These are phyloP conservation scores for Trichoderma lentiforme DNA, from an alignment of 2,329 filamentous ascomycete genomes.

Conservation along the genomic window DNA sequence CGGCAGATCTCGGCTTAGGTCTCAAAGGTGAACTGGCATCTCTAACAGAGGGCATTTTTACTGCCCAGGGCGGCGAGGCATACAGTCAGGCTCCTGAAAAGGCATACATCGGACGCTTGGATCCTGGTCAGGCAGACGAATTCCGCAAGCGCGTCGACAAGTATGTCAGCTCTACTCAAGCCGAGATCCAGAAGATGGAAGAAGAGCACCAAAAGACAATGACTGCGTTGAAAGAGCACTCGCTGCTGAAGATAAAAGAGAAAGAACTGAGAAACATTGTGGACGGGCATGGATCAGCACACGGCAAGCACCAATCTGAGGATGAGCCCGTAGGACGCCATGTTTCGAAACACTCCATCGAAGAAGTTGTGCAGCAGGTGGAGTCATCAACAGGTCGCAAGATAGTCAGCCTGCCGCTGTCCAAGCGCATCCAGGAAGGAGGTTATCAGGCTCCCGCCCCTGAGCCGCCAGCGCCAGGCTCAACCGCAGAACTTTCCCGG, in stretches of 20 bases:
- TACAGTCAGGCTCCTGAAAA: slow-evolving; percentile 48
- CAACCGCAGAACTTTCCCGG: slow-evolving; percentile 43
- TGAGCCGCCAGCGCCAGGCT: slow-evolving; percentile 31
- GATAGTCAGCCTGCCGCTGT: slow-evolving; percentile 59
- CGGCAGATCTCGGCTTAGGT: slow-evolving; percentile 82
- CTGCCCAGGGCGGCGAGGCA: slow-evolving; percentile 55
- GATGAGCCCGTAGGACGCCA: slow-evolving; percentile 39
- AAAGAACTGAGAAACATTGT: slow-evolving; percentile 67
- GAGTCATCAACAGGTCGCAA: slow-evolving; percentile 68
- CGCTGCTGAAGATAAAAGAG: slow-evolving; percentile 70
- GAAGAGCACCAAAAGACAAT: slow-evolving; percentile 72
- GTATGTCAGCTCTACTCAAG: slow-evolving; percentile 68
- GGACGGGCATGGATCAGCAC: slow-evolving; percentile 50
- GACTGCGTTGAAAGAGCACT: slow-evolving; percentile 68
- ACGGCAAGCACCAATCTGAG: slow-evolving; percentile 59
- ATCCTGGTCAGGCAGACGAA: slow-evolving; percentile 73
- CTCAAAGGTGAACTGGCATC: slow-evolving; percentile 76
- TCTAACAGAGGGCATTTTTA: slow-evolving; percentile 82
- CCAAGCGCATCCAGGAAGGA: slow-evolving; percentile 73
- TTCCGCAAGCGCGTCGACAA: slow-evolving; percentile 76
- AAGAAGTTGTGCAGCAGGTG: slow-evolving; percentile 71
- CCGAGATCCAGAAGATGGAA: slow-evolving; percentile 83
- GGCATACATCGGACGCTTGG: slow-evolving; percentile 61
- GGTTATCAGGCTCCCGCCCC: slow-evolving; percentile 64
- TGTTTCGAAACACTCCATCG: slow-evolving; percentile 53